A percentile compares a stretch with the other conserved stretches of the same genome.
phyloP scores from a whole-genome alignment of 495 filamentous ascomycete species.

The Apodospora peruviana region DNA sequence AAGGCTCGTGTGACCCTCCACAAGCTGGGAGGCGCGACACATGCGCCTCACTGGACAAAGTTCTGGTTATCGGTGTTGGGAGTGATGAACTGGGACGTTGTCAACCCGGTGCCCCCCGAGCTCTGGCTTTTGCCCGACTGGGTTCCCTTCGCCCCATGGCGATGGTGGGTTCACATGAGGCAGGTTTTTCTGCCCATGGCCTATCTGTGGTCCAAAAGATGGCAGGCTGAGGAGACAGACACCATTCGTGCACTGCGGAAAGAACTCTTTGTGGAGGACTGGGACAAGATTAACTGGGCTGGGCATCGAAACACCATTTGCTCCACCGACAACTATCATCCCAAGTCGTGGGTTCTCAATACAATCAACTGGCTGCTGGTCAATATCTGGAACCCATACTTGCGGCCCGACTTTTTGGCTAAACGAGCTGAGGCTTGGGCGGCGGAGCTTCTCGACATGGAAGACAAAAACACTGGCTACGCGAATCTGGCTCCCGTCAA shows the following conservation, averaged over 20 bases:
- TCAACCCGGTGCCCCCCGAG: constrained; percentile 91
- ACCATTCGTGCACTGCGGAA: constrained; percentile 66
- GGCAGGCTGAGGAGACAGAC: constrained; percentile 64
- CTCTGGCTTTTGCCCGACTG: constrained; percentile 94
- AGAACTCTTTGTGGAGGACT: constrained; percentile 79
- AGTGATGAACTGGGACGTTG: constrained; percentile 81
- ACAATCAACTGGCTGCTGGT: constrained; percentile 68
- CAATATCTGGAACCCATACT: constrained; percentile 69
- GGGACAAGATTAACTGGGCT: constrained; percentile 70
- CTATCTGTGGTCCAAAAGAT: constrained; percentile 77
- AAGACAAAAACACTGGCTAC: constrained; percentile 89
- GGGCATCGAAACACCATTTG: constrained; percentile 78
- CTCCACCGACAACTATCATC: constrained; percentile 80
- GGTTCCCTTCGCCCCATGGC: constrained; percentile 90
- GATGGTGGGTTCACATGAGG: constrained; percentile 98
- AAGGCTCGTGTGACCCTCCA: constrained; percentile 81
- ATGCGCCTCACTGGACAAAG: constrained; percentile 91
- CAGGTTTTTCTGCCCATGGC: constrained; percentile 90
- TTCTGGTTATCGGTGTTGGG: constrained; percentile 84
- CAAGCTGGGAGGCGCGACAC: constrained; percentile 76
- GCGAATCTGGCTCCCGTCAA: constrained; percentile 85
- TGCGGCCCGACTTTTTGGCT: constrained; percentile 53
- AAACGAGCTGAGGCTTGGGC: constrained; percentile 69
- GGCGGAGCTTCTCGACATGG: constrained; percentile 65
- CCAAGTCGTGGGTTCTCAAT: constrained; percentile 80